Evolutionary conservation across 805 yeast species (phyloP), one percentile per base, ranked within the genome.

Genomic region (Millerozyma miso): DNA sequence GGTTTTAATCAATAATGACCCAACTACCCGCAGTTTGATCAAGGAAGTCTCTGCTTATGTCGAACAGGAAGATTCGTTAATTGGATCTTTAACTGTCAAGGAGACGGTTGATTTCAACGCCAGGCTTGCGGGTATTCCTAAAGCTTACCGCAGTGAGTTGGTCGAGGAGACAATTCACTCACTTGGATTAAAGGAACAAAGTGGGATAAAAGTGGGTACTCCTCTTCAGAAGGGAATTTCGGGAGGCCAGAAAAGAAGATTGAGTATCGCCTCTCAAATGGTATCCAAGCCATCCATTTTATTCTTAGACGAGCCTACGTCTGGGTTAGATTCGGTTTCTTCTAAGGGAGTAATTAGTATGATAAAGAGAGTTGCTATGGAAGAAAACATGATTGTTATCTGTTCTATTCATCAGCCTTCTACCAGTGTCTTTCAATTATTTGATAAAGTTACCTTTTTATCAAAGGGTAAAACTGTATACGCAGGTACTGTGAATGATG

Each of bases 231-330:
- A 53, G 40, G 60, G 59, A 3, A 49, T 56, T 29, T 53, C 58
- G 17, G 59, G 59, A 3, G 58, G 58, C 7, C 55, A 55, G 37
- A 54, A 53, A 39, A 46, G 59, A 45, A 47, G 59, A 49, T 47
- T 53, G 15, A 48, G 53, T 19, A 46, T 55, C 42, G 59, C 58
- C 10, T 45, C 48, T 31, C 56, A 56, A 34, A 33, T 54, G 35
- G 40, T 56, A 8, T 46, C 52, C 10, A 48, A 38, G 26, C 60
- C 60, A 3, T 37, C 46, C 5, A 47, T 79, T 38, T 59, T 79
- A 31, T 78, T 80, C 54, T 61, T 79, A 44, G 83, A 79, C 62
- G 83, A 79, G 54, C 81, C 82, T 29, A 79, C 83, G 14, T 77
- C 82, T 29, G 83, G 83, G 33, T 60, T 77, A 48, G 83, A 79